Evolutionary conservation across 257 asterid species (phyloP).

Genomic region (Primulina eburnea): DNA sequence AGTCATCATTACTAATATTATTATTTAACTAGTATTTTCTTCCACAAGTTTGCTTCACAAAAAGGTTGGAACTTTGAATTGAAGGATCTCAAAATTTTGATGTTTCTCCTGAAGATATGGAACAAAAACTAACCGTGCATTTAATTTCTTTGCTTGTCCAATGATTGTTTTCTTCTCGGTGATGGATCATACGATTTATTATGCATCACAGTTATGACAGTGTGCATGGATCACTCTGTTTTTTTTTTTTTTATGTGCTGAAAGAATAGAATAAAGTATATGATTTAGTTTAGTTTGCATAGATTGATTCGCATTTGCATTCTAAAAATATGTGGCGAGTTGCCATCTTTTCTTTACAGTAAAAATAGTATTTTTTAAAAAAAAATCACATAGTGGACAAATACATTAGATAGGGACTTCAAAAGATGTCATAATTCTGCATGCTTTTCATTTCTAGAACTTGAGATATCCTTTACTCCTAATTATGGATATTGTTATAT

Average conservation of each 20-base stretch:
- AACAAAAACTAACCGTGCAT: not conserved
- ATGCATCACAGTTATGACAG: not conserved
- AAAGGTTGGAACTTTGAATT: too few species aligned
- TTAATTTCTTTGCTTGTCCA: not conserved
- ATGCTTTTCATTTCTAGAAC: too few species aligned
- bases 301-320: not conserved
- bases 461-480: too few species aligned
- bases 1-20: too few species aligned
- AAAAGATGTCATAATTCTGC: too few species aligned
- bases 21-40: not conserved
- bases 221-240: not conserved
- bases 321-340: not conserved
- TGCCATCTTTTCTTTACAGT: not conserved
- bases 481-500: too few species aligned
- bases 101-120: not conserved
- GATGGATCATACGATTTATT: not conserved
- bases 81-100: too few species aligned
- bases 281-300: not conserved
- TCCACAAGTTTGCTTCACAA: not conserved
- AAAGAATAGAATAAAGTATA: too few species aligned
- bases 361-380: too few species aligned
- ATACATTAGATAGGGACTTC: not conserved
- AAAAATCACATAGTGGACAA: not conserved
- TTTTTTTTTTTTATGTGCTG: not conserved
- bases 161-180: not conserved